phyloP scores from a whole-genome alignment of 768 basidiomycete genomes.

The Lepiota venenata region DNA sequence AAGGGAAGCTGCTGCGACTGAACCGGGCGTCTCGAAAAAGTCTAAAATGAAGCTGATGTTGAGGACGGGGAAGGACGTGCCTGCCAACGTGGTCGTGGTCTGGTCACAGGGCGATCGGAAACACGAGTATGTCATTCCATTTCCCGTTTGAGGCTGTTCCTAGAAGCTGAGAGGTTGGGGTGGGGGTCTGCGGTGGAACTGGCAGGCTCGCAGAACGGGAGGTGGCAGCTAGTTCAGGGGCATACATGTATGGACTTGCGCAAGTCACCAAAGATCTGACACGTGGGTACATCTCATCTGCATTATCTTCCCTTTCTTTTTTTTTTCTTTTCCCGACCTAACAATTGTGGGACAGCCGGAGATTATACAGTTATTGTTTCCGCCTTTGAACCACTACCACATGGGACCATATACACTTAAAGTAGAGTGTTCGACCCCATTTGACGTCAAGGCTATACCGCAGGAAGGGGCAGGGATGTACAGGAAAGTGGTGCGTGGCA shows the following conservation, averaged over 20 bases:
- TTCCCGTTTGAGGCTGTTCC: neutral
- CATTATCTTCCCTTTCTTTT: neutral
- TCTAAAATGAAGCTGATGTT: conserved; percentile 44
- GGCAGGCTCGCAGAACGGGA: conserved; percentile 61
- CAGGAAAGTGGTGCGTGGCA: conserved; percentile 57
- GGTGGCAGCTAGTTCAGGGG: conserved; percentile 67
- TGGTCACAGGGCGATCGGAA: conserved; percentile 78
- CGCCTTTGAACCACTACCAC: conserved; percentile 72
- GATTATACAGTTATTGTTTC: conserved; percentile 85
- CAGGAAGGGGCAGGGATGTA: conserved; percentile 95
- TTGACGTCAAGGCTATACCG: conserved; percentile 64
- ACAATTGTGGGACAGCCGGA: conserved; percentile 46
- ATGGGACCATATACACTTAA: conserved; percentile 63
- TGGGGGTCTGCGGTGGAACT: too few species aligned
- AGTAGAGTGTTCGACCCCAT: conserved; percentile 56
- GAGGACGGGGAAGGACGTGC: conserved; percentile 59
- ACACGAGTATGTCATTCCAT: conserved; percentile 56
- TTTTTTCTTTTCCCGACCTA: neutral
- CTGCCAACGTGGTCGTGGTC: conserved; percentile 68
- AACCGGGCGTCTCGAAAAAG: conserved; percentile 11
- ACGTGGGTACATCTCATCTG: conserved; percentile 36
- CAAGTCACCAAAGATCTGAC: conserved; percentile 46
- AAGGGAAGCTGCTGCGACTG: conserved; percentile 7
- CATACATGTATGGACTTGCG: conserved; percentile 79
- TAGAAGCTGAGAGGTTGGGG: neutral